Conservation (phyloP, 352 stramenopile species). For the Phytopythium boreale region DNA sequence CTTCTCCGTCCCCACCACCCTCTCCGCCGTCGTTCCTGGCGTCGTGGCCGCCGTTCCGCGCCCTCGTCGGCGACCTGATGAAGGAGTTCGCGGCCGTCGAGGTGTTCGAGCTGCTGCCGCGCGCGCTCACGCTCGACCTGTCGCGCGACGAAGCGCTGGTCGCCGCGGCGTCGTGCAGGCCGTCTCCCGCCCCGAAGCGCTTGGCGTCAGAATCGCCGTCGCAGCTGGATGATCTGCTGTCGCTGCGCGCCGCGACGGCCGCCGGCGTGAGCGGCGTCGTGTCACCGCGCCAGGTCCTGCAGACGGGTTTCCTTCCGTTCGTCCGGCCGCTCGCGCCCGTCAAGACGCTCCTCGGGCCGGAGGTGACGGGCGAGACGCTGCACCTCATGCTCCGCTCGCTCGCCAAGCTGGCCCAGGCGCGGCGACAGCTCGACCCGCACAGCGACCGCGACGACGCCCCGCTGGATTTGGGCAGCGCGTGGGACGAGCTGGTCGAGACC, state of each 20-base stretch:
- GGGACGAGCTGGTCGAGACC: constrained; percentile 63
- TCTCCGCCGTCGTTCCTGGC: constrained; percentile 5
- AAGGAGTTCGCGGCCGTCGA: constrained; percentile 42
- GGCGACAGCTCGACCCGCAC: not conserved
- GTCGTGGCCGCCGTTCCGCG: constrained; percentile 34
- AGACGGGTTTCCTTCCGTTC: constrained; percentile 31
- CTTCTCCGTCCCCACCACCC: not conserved
- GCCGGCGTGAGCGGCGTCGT: not conserved
- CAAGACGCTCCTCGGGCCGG: constrained; percentile 63
- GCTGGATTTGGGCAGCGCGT: constrained; percentile 55
- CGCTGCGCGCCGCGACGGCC: not conserved
- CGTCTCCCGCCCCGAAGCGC: not conserved
- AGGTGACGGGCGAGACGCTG: constrained; percentile 59
- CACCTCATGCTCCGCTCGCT: constrained; percentile 33
- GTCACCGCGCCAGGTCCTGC: constrained; percentile 3
- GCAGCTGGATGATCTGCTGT: constrained; percentile 1
- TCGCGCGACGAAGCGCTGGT: constrained; percentile 24
- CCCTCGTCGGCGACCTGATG: constrained; percentile 41
- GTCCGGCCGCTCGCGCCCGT: constrained; percentile 29
- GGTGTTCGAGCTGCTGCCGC: constrained; percentile 60
- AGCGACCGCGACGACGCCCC: constrained; percentile 16
- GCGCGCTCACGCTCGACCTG: constrained; percentile 51
- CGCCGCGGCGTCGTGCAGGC: constrained; percentile 4
- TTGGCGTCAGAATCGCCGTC: no score
- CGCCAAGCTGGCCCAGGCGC: constrained; percentile 17